phyloP scores from a whole-genome alignment of 495 filamentous ascomycete species.

The Cercophora samala region DNA sequence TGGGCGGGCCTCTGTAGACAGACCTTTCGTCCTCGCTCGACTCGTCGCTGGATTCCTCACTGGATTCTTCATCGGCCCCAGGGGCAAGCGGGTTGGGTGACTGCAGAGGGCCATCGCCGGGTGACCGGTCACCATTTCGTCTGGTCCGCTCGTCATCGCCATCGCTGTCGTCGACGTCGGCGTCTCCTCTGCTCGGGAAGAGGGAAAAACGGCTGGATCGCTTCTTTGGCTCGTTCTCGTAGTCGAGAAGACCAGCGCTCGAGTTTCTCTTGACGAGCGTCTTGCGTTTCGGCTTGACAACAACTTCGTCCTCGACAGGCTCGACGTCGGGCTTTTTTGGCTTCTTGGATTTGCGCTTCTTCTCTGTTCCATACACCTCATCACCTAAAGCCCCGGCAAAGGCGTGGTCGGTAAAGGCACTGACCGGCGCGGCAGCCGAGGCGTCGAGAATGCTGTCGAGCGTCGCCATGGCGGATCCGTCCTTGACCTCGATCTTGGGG shows the following conservation, averaged over 20 bases:
- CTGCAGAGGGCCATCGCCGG: conserved; percentile 9
- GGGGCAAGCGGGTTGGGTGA: conserved; percentile 28
- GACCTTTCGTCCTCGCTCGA: conserved; percentile 35
- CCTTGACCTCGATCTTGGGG: conserved; percentile 62
- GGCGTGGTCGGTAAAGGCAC: conserved; percentile 90
- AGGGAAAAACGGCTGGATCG: conserved; percentile 40
- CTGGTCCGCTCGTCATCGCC: background rate
- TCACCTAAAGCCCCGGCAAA: conserved; percentile 69
- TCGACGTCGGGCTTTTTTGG: conserved; percentile 20
- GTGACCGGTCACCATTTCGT: conserved; percentile 3
- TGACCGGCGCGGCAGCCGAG: conserved; percentile 88
- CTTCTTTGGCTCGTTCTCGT: conserved; percentile 30
- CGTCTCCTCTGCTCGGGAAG: conserved; percentile 17
- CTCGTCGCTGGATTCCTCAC: conserved; percentile 35
- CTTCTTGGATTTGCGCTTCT: conserved; percentile 39
- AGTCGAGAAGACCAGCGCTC: conserved; percentile 17
- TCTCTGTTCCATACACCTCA: conserved; percentile 59
- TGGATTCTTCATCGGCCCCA: conserved; percentile 27
- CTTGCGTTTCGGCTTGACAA: conserved; percentile 19
- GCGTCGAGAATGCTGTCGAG: conserved; percentile 92
- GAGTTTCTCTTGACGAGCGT: conserved; percentile 27
- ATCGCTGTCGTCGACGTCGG: conserved; percentile 23
- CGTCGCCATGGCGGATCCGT: conserved; percentile 79
- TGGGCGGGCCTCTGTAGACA: conserved; percentile 66
- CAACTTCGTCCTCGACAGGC: conserved; percentile 13